Percentiles rank a stretch among this genome's conserved stretches.
Conservation (phyloP, 306 rosid species). For the Vigna unguiculata region DNA sequence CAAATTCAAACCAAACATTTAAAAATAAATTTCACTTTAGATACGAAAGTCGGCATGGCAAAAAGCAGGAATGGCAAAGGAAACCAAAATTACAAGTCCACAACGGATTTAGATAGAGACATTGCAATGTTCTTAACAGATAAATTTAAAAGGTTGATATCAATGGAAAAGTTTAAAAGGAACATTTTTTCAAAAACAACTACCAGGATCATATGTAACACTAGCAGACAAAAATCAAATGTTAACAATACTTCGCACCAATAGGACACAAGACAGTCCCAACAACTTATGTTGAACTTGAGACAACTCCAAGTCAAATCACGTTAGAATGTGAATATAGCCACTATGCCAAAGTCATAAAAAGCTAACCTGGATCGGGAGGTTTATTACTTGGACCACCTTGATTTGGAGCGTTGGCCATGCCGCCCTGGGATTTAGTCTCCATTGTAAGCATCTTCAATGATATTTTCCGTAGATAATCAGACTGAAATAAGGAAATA, state of each 20-base stretch:
- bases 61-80: too few species aligned
- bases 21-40: too few species aligned
- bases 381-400: too few species aligned
- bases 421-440: conserved; percentile 61
- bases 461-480: conserved; percentile 60
- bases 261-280: conserved; percentile 7
- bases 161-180: conserved; percentile 1
- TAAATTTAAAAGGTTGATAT: neutral
- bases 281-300: conserved; percentile 32
- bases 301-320: too few species aligned
- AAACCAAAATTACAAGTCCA: too few species aligned
- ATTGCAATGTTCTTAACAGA: too few species aligned
- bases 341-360: too few species aligned
- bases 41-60: too few species aligned
- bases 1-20: too few species aligned
- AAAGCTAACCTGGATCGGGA: too few species aligned
- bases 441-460: conserved; percentile 69
- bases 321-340: too few species aligned
- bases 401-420: conserved; percentile 52
- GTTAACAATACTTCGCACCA: conserved; percentile 23
- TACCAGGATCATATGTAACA: conserved; percentile 17
- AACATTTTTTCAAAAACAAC: neutral
- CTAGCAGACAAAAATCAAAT: conserved; percentile 26
- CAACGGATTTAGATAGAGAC: too few species aligned
- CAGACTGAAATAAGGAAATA: conserved; percentile 52